phyloP scores from a whole-genome alignment of 495 filamentous ascomycete genomes.

The Aspergillus haitiensis region DNA sequence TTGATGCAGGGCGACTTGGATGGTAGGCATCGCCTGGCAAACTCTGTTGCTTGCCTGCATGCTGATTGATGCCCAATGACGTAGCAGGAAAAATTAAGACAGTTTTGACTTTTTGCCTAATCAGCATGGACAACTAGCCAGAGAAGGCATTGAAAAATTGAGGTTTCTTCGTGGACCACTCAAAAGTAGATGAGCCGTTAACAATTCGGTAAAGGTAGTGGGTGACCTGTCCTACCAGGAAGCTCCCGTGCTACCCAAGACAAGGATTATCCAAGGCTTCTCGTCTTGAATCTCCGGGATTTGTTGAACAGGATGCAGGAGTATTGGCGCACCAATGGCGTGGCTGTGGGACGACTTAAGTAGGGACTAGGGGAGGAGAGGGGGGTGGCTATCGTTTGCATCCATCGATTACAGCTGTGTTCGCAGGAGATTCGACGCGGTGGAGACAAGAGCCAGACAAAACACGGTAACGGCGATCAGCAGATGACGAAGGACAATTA shows the following conservation, averaged over 20 bases:
- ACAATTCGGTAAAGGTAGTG: not conserved
- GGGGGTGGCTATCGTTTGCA: not conserved
- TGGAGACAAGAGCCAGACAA: slow-evolving; percentile 12
- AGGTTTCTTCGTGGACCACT: slow-evolving; percentile 16
- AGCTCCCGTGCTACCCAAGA: slow-evolving; percentile 10
- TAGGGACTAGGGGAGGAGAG: not conserved
- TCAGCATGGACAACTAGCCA: slow-evolving; percentile 3
- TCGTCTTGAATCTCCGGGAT: slow-evolving; percentile 4
- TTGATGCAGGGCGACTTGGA: slow-evolving; percentile 2
- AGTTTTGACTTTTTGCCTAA: slow-evolving; percentile 6
- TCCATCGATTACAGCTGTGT: slow-evolving; percentile 8
- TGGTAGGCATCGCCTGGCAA: slow-evolving; percentile 15
- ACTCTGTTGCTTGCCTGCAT: slow-evolving; percentile 15
- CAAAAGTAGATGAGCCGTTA: slow-evolving; percentile 1
- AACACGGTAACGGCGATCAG: slow-evolving; percentile 18
- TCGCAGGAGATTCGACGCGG: slow-evolving; percentile 5
- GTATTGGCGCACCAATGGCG: slow-evolving; percentile 12
- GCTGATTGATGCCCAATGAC: slow-evolving; percentile 29
- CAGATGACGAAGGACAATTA: slow-evolving; percentile 4
- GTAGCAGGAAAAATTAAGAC: slow-evolving; percentile 20
- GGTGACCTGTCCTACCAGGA: slow-evolving; percentile 10
- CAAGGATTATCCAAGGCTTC: slow-evolving; percentile 1
- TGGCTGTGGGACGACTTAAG: not conserved
- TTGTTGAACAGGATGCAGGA: slow-evolving; percentile 9
- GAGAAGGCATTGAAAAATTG: not conserved